These are phyloP conservation scores for Mucor ambiguus DNA, from an alignment of 371 early-diverging fungal species.

Conservation along the genomic window DNA sequence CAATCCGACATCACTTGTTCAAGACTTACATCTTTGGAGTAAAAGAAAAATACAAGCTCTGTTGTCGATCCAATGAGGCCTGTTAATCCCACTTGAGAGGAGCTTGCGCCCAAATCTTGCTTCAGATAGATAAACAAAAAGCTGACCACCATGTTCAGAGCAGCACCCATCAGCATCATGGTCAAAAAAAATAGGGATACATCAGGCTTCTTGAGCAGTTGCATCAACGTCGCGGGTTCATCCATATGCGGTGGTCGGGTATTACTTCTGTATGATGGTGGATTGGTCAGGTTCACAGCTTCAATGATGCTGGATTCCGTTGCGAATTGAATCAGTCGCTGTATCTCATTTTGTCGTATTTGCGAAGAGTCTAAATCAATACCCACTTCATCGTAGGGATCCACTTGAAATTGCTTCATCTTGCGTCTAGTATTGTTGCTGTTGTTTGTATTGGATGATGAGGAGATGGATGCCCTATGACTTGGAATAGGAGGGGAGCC, in stretches of 20 bases:
- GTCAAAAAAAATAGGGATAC: conserved; percentile 49
- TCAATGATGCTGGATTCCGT: conserved; percentile 59
- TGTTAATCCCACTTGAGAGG: conserved; percentile 48
- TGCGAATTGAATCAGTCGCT: conserved; percentile 53
- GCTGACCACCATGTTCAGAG: conserved; percentile 55
- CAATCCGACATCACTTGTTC: background rate
- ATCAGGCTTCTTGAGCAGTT: conserved; percentile 42
- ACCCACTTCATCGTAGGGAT: conserved; percentile 36
- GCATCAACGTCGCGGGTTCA: conserved; percentile 39
- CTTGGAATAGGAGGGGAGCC: background rate
- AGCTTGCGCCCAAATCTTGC: conserved; percentile 51
- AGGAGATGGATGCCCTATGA: background rate
- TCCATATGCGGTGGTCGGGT: conserved; percentile 8
- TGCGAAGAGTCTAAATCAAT: conserved; percentile 32
- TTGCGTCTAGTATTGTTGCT: conserved; percentile 2
- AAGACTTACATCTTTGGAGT: conserved; percentile 51
- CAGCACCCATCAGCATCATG: conserved; percentile 59
- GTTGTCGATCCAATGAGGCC: conserved; percentile 54
- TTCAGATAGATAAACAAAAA: conserved; percentile 52
- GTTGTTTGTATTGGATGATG: background rate
- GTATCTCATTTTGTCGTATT: conserved; percentile 50
- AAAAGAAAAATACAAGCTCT: conserved; percentile 53
- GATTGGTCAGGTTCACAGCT: conserved; percentile 53
- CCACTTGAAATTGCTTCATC: conserved; percentile 37
- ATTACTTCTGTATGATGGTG: conserved; percentile 42